Base-by-base conservation (phyloP, 345 rosid species). In the Hibiscus trionum region DNA sequence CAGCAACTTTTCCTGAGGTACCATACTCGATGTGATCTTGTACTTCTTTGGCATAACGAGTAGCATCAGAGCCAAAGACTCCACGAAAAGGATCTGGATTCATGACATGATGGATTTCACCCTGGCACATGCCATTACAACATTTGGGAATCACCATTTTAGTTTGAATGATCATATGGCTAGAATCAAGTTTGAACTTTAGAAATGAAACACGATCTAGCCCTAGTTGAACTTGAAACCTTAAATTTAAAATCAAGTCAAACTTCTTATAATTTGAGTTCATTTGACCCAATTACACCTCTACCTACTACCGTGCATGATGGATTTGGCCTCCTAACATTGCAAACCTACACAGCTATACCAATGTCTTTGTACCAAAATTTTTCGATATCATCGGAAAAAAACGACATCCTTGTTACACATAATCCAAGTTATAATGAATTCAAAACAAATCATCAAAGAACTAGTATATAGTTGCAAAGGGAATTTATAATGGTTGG, bases 61-160 rank as follows among this genome's bases (percentile, higher is more conserved):
- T 75, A 56, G 86, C 85, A 85, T 93, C 93, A 68, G 96, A 83
- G 7, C 97, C 99, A 89, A 95, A 93, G 46, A 79, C 66, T 68
- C 98, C 99, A 50, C 72, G 88, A 73, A 90, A 89, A 44, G 98
- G 99, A 81, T 95, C 93, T 49, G 98, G 99, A 77, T 95, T 93
- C 31, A 93, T 75, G 3, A 87, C 97, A 74, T 93, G 97, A 77
- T 90, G 97, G 70, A 95, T 88, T 82, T 93, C 97, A 16, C 97
- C 98, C 98, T 90, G 85, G 80, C 74, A 66, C 57, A 53, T 37
- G 49, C 58, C 72, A 66, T 10, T 24, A 62, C 77, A 7, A 60
- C 66, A 63, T 71, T 29, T 37, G 24, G 56, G 57, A 57, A 63
- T 49, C 47, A 31, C 14, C 56, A 61, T 21, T 39, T 44, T 58